These are phyloP conservation scores for Globisporangium radiosum DNA, from an alignment of 352 stramenopile species.

Conservation along the genomic window DNA sequence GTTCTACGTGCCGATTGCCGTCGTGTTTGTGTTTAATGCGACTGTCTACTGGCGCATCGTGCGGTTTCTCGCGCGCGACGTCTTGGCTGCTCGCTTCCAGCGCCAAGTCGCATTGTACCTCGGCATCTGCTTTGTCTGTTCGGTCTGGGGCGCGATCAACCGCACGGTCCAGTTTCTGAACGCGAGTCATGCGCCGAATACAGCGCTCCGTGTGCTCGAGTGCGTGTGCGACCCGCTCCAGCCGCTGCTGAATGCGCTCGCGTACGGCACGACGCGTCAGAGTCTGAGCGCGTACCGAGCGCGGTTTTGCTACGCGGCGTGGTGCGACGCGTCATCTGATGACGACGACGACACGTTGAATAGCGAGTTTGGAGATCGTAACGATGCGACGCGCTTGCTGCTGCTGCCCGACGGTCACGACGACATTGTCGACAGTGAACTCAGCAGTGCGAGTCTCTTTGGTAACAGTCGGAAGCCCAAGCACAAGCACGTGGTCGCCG, in stretches of 20 bases:
- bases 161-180: conserved; percentile 56
- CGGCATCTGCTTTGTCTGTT: conserved; percentile 66
- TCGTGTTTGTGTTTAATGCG: conserved; percentile 67
- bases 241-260: conserved; percentile 58
- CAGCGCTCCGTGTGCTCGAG: conserved; percentile 54
- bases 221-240: conserved; percentile 68
- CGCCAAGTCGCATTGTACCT: conserved; percentile 60
- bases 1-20: conserved; percentile 58
- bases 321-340: conserved; percentile 58
- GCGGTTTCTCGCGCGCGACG: conserved; percentile 50
- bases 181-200: conserved; percentile 36
- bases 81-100: conserved; percentile 53
- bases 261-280: conserved; percentile 68
- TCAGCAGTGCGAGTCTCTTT: too few species aligned
- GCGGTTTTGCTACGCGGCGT: conserved; percentile 43
- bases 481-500: too few species aligned
- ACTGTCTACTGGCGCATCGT: conserved; percentile 53
- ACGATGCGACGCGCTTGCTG: conserved; percentile 12
- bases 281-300: conserved; percentile 69
- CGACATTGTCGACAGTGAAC: background rate
- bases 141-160: conserved; percentile 64
- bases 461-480: too few species aligned
- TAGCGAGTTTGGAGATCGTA: conserved; percentile 18
- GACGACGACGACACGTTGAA: conserved; percentile 66
- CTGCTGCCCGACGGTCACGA: conserved; percentile 26